These are phyloP conservation scores for Papiliotrema terrestris DNA, from an alignment of 1,284 basidiomycete species.

Conservation along the genomic window DNA sequence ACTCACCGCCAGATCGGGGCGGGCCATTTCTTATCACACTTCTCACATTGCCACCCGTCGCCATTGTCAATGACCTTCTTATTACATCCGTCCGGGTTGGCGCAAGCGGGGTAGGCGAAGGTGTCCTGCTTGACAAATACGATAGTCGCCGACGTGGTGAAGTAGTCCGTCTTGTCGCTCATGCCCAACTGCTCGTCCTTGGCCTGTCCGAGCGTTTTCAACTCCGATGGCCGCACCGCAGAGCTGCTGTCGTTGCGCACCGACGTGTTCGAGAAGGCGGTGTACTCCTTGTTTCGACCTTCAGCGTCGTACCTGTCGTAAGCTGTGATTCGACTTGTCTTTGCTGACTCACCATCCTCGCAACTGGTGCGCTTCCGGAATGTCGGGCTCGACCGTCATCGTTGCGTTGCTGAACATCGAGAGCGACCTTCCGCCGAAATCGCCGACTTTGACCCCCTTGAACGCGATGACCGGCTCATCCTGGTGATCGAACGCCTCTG, in stretches of 20 bases:
- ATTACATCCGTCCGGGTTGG: constrained; percentile 67
- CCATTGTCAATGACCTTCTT: constrained; percentile 81
- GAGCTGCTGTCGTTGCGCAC: constrained; percentile 23
- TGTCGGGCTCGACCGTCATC: constrained; percentile 83
- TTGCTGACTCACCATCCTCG: constrained; percentile 72
- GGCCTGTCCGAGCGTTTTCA: constrained; percentile 75
- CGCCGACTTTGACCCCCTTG: constrained; percentile 92
- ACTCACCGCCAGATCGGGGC: constrained; percentile 77
- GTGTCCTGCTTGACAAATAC: constrained; percentile 86
- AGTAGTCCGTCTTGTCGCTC: constrained; percentile 76
- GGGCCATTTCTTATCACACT: constrained; percentile 73
- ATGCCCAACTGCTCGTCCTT: constrained; percentile 75
- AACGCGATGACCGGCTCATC: constrained; percentile 76
- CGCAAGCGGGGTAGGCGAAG: constrained; percentile 88
- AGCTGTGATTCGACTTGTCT: constrained; percentile 8
- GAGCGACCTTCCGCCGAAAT: constrained; percentile 85
- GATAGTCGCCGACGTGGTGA: constrained; percentile 77
- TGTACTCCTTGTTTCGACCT: constrained; percentile 63
- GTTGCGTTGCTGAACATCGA: constrained; percentile 66
- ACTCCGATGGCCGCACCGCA: constrained; percentile 59
- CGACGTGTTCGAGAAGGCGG: constrained; percentile 60
- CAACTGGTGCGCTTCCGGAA: constrained; percentile 76
- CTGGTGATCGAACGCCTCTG: constrained; percentile 67
- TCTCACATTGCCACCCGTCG: constrained; percentile 85
- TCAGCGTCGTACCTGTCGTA: constrained; percentile 58